These are phyloP conservation scores for Psilocybe azurescens DNA, from an alignment of 768 basidiomycete genomes.

Conservation along the genomic window DNA sequence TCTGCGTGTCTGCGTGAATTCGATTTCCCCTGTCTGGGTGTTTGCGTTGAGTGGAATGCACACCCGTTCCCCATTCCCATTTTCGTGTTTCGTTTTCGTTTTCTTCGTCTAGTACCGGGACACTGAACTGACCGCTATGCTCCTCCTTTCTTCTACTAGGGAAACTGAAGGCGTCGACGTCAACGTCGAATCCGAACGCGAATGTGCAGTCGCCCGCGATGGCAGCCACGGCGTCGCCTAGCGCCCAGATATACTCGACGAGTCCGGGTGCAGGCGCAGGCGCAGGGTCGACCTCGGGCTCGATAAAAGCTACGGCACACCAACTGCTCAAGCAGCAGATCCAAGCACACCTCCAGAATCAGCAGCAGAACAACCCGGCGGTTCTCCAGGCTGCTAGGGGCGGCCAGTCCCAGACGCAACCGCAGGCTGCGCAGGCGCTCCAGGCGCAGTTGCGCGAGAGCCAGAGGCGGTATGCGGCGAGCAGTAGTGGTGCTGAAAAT, in stretches of 20 bases:
- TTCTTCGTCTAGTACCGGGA: neutral
- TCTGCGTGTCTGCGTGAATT: neutral
- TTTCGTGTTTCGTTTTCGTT: neutral
- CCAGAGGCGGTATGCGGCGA: neutral
- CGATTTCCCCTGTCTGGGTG: neutral
- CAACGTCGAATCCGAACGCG: neutral
- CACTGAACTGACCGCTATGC: neutral
- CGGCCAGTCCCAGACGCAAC: constrained; percentile 22
- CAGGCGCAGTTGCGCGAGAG: constrained; percentile 10
- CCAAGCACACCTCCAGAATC: constrained; percentile 22
- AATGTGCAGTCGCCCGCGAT: neutral
- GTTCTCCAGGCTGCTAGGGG: neutral
- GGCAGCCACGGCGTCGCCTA: neutral
- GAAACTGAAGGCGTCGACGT: constrained; percentile 10
- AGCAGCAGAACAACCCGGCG: constrained; percentile 9
- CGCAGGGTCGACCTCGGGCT: neutral
- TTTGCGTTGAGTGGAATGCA: neutral
- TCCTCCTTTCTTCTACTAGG: constrained; percentile 8
- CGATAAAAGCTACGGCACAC: constrained; percentile 8
- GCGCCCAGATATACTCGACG: neutral
- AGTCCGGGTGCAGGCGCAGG: neutral
- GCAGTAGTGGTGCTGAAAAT: neutral
- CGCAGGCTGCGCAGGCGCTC: neutral
- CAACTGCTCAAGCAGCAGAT: constrained; percentile 24
- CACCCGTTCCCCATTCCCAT: neutral